Evolutionary conservation across 2,329 filamentous ascomycete genomes (phyloP), one percentile per base, ranked within the genome.

Genomic region (Seiridium unicorne): DNA sequence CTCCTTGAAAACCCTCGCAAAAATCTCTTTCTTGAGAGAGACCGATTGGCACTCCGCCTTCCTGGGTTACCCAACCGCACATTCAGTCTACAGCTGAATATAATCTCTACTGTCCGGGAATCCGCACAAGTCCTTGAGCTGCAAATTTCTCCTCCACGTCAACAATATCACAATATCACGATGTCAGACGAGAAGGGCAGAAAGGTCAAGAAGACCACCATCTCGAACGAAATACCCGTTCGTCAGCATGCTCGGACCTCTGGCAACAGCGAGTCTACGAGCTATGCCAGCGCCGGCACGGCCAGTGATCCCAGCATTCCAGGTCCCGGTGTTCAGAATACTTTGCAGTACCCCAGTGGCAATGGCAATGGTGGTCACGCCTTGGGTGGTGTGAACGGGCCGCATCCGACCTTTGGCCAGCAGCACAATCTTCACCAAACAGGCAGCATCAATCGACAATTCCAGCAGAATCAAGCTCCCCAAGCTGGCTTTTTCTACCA

Each of bases 341-440:
- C 7, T 42, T 42, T 7, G 38, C 38, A 42, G 38, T 8, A 42
- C 13, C 7, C 38, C 46, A 32, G 31, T 7, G 46, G 8, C 13
- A 48, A 18, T 32, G n/a, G 46, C 46, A 7, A 18, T 9, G 31
- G 7, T 10, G 36, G 38, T n/a, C 8, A 40, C 5, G 34, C 31
- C 18, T 26, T 26, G 4, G 11, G 31, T 34, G 51, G 34, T 11
- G 36, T 66, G 31, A 59, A 63, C 55, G 64, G 64, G 13, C 40
- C 49, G 55, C 66, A 68, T 13, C 64, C 66, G 3, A 36, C 63
- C 13, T 34, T 57, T 53, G 63, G 57, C 42, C 66, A 63, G 42
- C 66, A 65, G 35, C 55, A 61, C 3, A 31, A 63, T 35, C 61
- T 64, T 53, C 68, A 67, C 13, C 59, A 48, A 36, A 62, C 64